phyloP scores from a whole-genome alignment of 1,284 basidiomycete species.

The Ganoderma boninense region DNA sequence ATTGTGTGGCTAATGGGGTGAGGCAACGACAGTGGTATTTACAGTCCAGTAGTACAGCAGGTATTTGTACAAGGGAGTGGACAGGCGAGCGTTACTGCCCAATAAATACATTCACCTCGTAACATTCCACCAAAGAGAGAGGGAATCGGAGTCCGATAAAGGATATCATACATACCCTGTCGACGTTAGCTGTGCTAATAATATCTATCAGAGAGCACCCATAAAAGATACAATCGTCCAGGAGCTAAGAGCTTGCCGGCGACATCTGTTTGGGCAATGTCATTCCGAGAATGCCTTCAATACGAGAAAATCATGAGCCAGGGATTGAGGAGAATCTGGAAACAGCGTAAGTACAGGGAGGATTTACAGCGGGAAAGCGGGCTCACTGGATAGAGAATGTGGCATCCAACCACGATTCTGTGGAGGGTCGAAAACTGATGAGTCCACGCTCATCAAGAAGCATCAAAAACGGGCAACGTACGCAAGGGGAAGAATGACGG shows the following conservation, averaged over 20 bases:
- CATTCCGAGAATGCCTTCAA: conserved; percentile 35
- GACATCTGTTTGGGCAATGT: no score
- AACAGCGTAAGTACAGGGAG: conserved; percentile 4
- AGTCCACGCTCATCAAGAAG: not conserved
- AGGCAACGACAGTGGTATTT: not conserved
- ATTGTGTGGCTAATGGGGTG: no score
- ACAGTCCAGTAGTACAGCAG: not conserved
- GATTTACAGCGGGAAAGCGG: not conserved
- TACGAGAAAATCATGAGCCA: conserved; percentile 80
- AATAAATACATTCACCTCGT: not conserved
- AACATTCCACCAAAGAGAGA: not conserved
- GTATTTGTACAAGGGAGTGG: not conserved
- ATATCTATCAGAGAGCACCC: not conserved
- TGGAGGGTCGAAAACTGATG: conserved; percentile 15
- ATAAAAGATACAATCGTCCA: not conserved
- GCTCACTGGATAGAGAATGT: conserved; percentile 74
- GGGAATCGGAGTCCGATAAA: not conserved
- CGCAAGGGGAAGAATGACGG: conserved; percentile 74
- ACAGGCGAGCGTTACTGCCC: not conserved
- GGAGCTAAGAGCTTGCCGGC: not conserved
- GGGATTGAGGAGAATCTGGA: conserved; percentile 78
- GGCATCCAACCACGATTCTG: conserved; percentile 67
- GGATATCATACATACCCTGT: not conserved
- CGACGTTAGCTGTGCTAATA: not conserved
- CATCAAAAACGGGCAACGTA: conserved; percentile 44